Evolutionary conservation across 2,329 filamentous ascomycete species (phyloP).

Genomic region (Sclerotinia spermophila): DNA sequence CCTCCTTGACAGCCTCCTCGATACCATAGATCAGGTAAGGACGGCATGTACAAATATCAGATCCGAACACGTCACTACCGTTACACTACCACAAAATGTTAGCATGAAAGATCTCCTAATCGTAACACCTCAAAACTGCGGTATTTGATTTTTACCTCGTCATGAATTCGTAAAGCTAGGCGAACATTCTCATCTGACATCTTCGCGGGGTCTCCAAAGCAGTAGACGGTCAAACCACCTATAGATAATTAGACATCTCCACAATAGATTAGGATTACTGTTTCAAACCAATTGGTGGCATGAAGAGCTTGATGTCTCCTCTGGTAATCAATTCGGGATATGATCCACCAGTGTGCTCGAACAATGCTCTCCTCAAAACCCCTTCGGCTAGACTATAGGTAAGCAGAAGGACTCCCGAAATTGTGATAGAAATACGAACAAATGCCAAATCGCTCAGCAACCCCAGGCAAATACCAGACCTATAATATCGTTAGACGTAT

Average conservation of each 20-base stretch:
- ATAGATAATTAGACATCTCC: constrained; percentile 18
- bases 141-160: constrained; percentile 42
- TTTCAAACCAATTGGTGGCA: constrained; percentile 90
- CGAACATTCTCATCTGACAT: constrained; percentile 82
- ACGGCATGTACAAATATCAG: constrained; percentile 94
- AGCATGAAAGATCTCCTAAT: constrained; percentile 23
- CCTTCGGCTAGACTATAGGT: constrained; percentile 83
- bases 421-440: constrained; percentile 20
- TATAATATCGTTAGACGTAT: constrained; percentile 12
- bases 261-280: constrained; percentile 53
- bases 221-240: constrained; percentile 84
- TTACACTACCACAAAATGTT: constrained; percentile 60
- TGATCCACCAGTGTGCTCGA: constrained; percentile 92
- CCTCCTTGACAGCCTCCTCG: constrained; percentile 95
- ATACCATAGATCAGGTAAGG: constrained; percentile 97
- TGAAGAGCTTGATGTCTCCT: constrained; percentile 89
- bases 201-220: constrained; percentile 91
- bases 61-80: constrained; percentile 94
- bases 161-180: constrained; percentile 80
- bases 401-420: constrained; percentile 45
- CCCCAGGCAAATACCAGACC: constrained; percentile 81
- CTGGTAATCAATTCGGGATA: constrained; percentile 96
- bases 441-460: constrained; percentile 91
- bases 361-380: constrained; percentile 77
- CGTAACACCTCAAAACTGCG: constrained; percentile 10